These are phyloP conservation scores for Luffa aegyptiaca DNA, from an alignment of 306 rosid species.

Conservation along the genomic window DNA sequence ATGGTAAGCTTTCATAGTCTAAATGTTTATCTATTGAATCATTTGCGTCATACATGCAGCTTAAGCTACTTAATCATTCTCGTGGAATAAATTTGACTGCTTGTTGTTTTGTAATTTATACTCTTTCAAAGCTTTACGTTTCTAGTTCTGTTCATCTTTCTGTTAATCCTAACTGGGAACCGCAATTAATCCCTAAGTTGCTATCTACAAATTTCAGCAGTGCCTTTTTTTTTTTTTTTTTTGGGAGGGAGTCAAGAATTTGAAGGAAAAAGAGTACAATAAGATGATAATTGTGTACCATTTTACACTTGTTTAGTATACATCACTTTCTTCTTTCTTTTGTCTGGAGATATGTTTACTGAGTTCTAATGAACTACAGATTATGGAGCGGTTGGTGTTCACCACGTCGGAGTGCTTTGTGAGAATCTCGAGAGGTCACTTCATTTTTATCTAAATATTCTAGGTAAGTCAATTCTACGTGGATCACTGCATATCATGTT, in stretches of 20 bases:
- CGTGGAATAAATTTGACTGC: neutral
- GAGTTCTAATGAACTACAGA: slow-evolving; percentile 27
- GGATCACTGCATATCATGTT: neutral
- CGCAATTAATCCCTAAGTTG: neutral
- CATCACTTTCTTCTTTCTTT: neutral
- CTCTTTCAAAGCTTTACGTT: neutral
- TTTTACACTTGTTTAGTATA: neutral
- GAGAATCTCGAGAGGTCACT: slow-evolving; percentile 78
- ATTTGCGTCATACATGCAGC: neutral
- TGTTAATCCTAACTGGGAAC: neutral
- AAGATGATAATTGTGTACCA: neutral
- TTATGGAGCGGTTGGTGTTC: slow-evolving; percentile 70
- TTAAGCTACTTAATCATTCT: neutral
- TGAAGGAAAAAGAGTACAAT: neutral
- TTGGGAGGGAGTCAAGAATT: neutral
- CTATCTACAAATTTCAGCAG: neutral
- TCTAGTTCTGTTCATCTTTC: neutral
- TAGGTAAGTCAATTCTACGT: slow-evolving; percentile 40
- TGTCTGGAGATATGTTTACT: slow-evolving; percentile 1
- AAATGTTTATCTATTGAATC: neutral
- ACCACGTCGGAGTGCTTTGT: slow-evolving; percentile 87
- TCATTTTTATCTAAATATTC: slow-evolving; percentile 67
- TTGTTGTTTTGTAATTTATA: neutral
- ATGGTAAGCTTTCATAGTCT: neutral
- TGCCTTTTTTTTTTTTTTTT: neutral